These are phyloP conservation scores for Nicotiana tomentosiformis DNA, from an alignment of 257 asterid species.

Conservation along the genomic window DNA sequence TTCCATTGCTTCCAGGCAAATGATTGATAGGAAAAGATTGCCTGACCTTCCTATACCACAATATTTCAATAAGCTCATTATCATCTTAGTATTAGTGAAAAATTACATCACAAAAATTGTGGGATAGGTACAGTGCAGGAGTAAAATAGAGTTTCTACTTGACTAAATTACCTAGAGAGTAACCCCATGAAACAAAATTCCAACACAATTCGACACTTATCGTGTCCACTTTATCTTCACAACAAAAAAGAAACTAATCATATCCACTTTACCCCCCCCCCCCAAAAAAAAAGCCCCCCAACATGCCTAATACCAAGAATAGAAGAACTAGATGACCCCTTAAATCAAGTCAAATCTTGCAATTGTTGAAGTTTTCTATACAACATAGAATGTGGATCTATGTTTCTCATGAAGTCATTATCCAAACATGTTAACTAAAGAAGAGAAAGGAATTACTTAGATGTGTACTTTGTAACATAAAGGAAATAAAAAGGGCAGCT, in stretches of 20 bases:
- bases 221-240: too few species aligned
- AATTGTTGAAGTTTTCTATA: neutral
- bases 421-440: neutral
- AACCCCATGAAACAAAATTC: too few species aligned
- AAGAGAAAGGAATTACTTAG: neutral
- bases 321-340: neutral
- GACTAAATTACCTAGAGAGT: too few species aligned
- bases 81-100: too few species aligned
- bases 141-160: neutral
- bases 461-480: neutral
- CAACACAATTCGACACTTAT: too few species aligned
- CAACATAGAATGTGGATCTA: neutral
- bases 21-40: neutral
- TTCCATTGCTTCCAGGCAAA: neutral
- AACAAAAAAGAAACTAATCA: neutral
- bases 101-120: too few species aligned
- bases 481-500: neutral
- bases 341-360: neutral
- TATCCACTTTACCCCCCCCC: neutral
- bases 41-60: neutral
- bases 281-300: neutral
- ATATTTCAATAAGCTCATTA: neutral
- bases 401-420: neutral
- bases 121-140: neutral
- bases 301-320: neutral